Conservation (phyloP, 176 grass and related monocot genomes). For the Paspalum vaginatum region DNA sequence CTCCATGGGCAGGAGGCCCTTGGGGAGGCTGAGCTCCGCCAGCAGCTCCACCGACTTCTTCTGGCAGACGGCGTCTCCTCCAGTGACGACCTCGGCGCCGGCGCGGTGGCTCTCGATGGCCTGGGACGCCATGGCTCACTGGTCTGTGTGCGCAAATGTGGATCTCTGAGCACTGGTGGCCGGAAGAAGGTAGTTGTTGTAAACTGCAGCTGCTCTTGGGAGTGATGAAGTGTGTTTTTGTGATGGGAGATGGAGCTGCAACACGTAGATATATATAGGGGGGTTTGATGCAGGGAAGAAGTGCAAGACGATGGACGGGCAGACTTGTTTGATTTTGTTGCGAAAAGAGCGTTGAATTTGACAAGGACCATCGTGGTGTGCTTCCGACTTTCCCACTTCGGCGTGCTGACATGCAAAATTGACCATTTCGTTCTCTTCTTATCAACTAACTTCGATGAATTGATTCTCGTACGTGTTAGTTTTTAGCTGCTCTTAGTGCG, state of each 20-base stretch:
- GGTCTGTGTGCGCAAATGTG: too few relatives aligned
- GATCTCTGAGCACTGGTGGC: neutral
- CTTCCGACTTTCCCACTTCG: too few relatives aligned
- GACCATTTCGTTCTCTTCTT: neutral
- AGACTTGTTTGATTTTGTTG: neutral
- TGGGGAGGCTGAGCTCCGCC: constrained; percentile 38
- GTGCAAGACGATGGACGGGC: neutral
- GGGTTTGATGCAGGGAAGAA: neutral
- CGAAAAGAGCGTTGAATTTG: neutral
- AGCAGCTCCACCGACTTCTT: constrained; percentile 30
- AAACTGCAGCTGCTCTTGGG: neutral
- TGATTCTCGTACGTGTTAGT: too few relatives aligned
- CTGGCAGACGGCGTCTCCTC: neutral
- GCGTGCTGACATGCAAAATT: neutral
- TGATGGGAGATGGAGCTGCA: neutral
- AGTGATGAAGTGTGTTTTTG: neutral
- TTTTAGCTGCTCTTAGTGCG: too few relatives aligned
- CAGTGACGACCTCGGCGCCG: neutral
- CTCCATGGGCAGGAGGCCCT: constrained; percentile 37
- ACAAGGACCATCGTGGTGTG: too few relatives aligned
- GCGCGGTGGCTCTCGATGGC: constrained; percentile 6
- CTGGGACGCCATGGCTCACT: neutral
- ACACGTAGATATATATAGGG: neutral
- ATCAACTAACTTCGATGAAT: too few relatives aligned
- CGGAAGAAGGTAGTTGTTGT: neutral